These are phyloP conservation scores for Magnusiomyces ingens DNA, from an alignment of 1,139 yeast species.

Conservation along the genomic window DNA sequence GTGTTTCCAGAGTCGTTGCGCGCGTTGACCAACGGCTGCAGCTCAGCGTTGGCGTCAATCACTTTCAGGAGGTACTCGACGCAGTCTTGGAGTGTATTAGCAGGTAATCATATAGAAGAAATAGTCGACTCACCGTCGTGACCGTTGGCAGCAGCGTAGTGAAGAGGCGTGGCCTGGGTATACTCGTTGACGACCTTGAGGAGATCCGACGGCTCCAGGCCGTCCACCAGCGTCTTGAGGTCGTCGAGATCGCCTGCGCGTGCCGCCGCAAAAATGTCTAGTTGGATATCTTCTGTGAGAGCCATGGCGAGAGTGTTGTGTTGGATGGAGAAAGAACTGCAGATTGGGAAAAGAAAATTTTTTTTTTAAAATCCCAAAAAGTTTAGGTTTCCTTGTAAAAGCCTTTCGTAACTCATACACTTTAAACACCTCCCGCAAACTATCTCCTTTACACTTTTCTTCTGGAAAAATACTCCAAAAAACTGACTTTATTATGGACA, in stretches of 20 bases:
- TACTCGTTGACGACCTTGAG: slow-evolving; percentile 52
- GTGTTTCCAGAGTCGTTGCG: slow-evolving; percentile 83
- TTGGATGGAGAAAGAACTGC: background rate
- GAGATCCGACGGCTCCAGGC: slow-evolving; percentile 19
- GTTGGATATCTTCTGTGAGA: slow-evolving; percentile 60
- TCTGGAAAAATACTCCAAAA: no score
- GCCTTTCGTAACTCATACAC: no score
- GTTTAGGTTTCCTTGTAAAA: background rate
- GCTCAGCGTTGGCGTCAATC: slow-evolving; percentile 28
- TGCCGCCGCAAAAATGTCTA: slow-evolving; percentile 72
- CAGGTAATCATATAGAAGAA: no score
- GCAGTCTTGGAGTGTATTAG: slow-evolving; percentile 38
- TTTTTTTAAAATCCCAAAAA: background rate
- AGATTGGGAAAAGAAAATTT: background rate
- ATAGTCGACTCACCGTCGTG: slow-evolving; percentile 37
- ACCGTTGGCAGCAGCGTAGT: slow-evolving; percentile 95
- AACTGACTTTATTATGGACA: background rate
- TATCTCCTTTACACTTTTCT: no score
- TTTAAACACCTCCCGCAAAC: no score
- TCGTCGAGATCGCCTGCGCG: slow-evolving; percentile 81
- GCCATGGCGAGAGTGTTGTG: background rate
- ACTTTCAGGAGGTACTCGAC: slow-evolving; percentile 53
- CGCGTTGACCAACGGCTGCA: slow-evolving; percentile 42
- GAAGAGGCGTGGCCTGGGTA: slow-evolving; percentile 70
- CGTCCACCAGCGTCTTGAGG: slow-evolving; percentile 55